A percentile compares a stretch with the other conserved stretches of the same genome.
Evolutionary conservation across 495 filamentous ascomycete species (phyloP).

Genomic region (Aspergillus sclerotioniger): DNA sequence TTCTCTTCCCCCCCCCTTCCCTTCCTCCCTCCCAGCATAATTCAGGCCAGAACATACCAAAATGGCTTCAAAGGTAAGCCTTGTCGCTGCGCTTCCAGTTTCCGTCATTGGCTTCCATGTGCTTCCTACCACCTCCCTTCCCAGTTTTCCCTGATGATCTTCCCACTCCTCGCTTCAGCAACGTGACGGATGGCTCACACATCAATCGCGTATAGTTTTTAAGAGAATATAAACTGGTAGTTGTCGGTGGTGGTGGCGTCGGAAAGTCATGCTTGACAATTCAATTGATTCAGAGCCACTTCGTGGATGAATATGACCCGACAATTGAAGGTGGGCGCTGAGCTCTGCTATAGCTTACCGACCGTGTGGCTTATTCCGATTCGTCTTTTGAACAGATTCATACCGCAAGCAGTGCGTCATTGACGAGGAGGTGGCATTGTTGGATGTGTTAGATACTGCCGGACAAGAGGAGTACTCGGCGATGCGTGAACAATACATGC

Average conservation of each 20-base stretch:
- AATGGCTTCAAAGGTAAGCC: constrained; percentile 34
- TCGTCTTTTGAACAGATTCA: constrained; percentile 63
- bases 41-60: constrained; percentile 16
- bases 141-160: constrained; percentile 8
- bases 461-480: constrained; percentile 99
- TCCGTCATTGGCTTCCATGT: constrained; percentile 1
- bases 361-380: constrained; percentile 21
- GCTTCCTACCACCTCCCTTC: constrained; percentile 2
- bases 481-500: constrained; percentile 99
- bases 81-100: background rate
- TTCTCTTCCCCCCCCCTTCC: constrained; percentile 15
- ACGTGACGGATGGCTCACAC: constrained; percentile 13
- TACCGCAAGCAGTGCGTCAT: constrained; percentile 99
- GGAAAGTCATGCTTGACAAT: constrained; percentile 99
- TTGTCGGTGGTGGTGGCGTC: constrained; percentile 96
- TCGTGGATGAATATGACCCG: constrained; percentile 99
- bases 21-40: constrained; percentile 11
- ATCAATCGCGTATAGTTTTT: constrained; percentile 64
- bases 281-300: constrained; percentile 97
- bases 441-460: constrained; percentile 96
- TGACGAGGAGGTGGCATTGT: constrained; percentile 93
- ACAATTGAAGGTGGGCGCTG: constrained; percentile 90
- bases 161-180: background rate
- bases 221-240: constrained; percentile 97
- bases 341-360: constrained; percentile 4